phyloP scores from a whole-genome alignment of 2,329 filamentous ascomycete species.

The Curvularia lunata region DNA sequence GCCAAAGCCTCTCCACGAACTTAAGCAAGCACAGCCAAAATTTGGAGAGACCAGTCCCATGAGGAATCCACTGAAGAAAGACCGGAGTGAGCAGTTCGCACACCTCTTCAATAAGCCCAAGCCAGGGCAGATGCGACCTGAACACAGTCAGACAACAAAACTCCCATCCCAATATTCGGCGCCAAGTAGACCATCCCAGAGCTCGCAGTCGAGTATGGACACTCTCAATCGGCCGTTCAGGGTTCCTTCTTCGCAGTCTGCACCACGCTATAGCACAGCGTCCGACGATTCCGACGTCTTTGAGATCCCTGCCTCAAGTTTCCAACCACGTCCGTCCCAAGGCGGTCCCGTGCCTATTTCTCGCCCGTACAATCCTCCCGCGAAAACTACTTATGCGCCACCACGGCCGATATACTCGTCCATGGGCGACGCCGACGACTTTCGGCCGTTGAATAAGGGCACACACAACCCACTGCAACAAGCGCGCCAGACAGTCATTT shows the following conservation, averaged over 20 bases:
- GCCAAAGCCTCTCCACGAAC: conserved; percentile 43
- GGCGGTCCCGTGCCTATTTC: conserved; percentile 52
- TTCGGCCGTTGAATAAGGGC: conserved; percentile 48
- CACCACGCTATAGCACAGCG: conserved; percentile 34
- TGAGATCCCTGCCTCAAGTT: conserved; percentile 45
- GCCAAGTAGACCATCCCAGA: conserved; percentile 12
- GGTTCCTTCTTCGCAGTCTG: conserved; percentile 22
- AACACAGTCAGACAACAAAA: conserved; percentile 55
- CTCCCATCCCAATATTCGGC: conserved; percentile 30
- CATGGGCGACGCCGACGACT: conserved; percentile 50
- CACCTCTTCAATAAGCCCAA: conserved; percentile 61
- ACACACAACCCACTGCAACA: conserved; percentile 38
- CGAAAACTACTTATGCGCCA: conserved; percentile 56
- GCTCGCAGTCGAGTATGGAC: conserved; percentile 4
- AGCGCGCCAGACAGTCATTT: conserved; percentile 50
- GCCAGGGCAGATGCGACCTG: conserved; percentile 55
- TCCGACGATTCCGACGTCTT: conserved; percentile 42
- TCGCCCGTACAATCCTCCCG: conserved; percentile 55
- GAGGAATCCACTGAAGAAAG: conserved; percentile 55
- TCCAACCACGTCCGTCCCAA: conserved; percentile 37
- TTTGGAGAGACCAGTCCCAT: conserved; percentile 67
- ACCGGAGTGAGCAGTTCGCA: conserved; percentile 36
- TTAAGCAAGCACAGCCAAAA: conserved; percentile 46
- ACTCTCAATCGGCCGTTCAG: conserved; percentile 25
- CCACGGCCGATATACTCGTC: conserved; percentile 62